phyloP scores from a whole-genome alignment of 148 eudicot genomes.

The Diospyros kaki region DNA sequence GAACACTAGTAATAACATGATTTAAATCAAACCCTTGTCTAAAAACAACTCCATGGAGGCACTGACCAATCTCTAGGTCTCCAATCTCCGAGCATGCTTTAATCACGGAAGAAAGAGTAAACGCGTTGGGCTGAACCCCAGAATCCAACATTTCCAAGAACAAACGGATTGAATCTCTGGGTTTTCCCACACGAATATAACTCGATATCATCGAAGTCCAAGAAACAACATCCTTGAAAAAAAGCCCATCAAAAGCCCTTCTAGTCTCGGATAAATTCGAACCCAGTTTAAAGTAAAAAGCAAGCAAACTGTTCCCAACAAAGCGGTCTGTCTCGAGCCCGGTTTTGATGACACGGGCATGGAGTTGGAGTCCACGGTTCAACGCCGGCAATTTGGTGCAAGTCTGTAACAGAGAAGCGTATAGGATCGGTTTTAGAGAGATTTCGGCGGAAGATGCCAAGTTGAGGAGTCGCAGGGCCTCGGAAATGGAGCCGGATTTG shows the following conservation, averaged over 20 bases:
- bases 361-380: conserved; percentile 58
- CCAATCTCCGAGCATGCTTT: conserved; percentile 69
- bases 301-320: conserved; percentile 71
- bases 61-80: conserved; percentile 42
- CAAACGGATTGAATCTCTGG: conserved; percentile 32
- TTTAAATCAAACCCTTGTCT: conserved; percentile 53
- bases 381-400: conserved; percentile 43
- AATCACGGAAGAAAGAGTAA: conserved; percentile 60
- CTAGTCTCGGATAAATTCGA: conserved; percentile 31
- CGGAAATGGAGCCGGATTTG: conserved; percentile 39
- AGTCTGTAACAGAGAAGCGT: conserved; percentile 62
- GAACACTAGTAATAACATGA: conserved; percentile 51
- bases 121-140: conserved; percentile 74
- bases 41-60: conserved; percentile 68
- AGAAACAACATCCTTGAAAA: conserved; percentile 64
- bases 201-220: conserved; percentile 86
- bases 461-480: conserved; percentile 47
- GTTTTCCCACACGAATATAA: conserved; percentile 45
- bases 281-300: conserved; percentile 64
- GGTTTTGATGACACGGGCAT: conserved; percentile 50
- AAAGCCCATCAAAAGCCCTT: conserved; percentile 48
- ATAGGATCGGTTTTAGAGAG: conserved; percentile 45
- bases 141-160: conserved; percentile 53
- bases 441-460: conserved; percentile 19
- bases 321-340: conserved; percentile 52